phyloP scores from a whole-genome alignment of 2,329 filamentous ascomycete genomes.

The Verticillium isaacii region DNA sequence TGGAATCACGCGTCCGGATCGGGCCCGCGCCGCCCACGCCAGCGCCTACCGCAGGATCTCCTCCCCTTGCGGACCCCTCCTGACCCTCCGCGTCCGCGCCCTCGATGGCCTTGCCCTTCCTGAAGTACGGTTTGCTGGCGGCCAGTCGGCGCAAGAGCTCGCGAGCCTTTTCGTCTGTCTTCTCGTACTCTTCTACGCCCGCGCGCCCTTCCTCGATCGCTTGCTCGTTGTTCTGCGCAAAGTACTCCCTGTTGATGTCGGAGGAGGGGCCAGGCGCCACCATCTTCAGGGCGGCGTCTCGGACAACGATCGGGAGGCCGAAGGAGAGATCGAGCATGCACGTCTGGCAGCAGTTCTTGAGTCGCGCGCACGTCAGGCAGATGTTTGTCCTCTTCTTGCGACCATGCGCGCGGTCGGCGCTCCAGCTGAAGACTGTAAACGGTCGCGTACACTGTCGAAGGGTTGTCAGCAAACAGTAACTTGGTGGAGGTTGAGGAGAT shows the following conservation, averaged over 20 bases:
- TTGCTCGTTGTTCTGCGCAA: constrained; percentile 93
- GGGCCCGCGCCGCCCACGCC: constrained; percentile 65
- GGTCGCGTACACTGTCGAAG: constrained; percentile 70
- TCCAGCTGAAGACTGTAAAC: constrained; percentile 95
- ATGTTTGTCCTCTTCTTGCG: constrained; percentile 93
- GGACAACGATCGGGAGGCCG: constrained; percentile 87
- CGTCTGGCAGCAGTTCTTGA: constrained; percentile 98
- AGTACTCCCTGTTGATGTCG: constrained; percentile 94
- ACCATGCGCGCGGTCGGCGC: constrained; percentile 78
- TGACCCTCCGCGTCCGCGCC: constrained; percentile 32
- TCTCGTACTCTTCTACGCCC: constrained; percentile 85
- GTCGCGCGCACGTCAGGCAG: constrained; percentile 89
- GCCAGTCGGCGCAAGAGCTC: constrained; percentile 82
- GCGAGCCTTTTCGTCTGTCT: constrained; percentile 93
- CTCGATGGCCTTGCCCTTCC: constrained; percentile 75
- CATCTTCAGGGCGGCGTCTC: constrained; percentile 97
- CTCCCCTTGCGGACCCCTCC: constrained; percentile 25
- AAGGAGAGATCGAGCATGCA: constrained; percentile 98
- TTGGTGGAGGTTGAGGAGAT: neutral
- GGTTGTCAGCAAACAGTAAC: constrained; percentile 12
- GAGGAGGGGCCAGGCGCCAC: constrained; percentile 89
- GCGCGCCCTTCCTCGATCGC: constrained; percentile 89
- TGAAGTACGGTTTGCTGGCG: constrained; percentile 91
- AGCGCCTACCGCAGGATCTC: constrained; percentile 46
- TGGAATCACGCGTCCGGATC: constrained; percentile 68